Percentiles rank a stretch among this genome's conserved stretches.
Conservation (phyloP, 352 stramenopile genomes). For the Phytophthora syringae region DNA sequence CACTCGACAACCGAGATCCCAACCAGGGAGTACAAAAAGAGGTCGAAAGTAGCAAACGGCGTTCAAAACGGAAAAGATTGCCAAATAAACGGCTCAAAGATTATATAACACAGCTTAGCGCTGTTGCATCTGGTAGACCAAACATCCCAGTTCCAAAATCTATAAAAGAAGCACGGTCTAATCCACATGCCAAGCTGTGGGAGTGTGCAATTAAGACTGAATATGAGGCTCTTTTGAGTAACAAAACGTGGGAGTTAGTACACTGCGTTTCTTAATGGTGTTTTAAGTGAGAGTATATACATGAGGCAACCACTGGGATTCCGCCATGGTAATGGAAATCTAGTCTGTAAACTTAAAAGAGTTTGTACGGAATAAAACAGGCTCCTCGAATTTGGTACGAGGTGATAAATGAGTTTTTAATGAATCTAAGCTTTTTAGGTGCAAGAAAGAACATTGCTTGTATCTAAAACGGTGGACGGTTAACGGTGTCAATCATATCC, state of each 20-base stretch:
- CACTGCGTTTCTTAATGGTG: constrained; percentile 14
- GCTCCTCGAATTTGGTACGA: constrained; percentile 14
- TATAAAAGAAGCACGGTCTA: constrained; percentile 9
- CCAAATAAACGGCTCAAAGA: constrained; percentile 2
- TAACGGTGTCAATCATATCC: background rate
- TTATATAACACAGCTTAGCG: background rate
- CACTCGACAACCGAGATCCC: too few relatives aligned
- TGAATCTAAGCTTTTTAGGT: too few relatives aligned
- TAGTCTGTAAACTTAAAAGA: constrained; percentile 20
- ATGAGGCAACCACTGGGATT: constrained; percentile 16
- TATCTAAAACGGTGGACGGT: background rate
- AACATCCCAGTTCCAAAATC: background rate
- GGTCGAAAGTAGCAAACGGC: background rate
- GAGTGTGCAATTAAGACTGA: constrained; percentile 10
- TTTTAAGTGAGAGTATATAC: constrained; percentile 10
- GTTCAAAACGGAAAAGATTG: background rate
- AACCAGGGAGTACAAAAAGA: background rate
- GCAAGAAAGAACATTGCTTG: background rate
- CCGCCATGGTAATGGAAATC: background rate
- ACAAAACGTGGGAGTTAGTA: constrained; percentile 2
- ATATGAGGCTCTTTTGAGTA: background rate
- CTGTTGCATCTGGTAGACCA: background rate
- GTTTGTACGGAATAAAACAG: constrained; percentile 14
- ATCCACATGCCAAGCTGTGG: constrained; percentile 9
- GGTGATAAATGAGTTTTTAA: too few relatives aligned